Evolutionary conservation across 129 eudicot species (phyloP), one percentile per base, ranked within the genome.

Genomic region (Sambucus nigra): DNA sequence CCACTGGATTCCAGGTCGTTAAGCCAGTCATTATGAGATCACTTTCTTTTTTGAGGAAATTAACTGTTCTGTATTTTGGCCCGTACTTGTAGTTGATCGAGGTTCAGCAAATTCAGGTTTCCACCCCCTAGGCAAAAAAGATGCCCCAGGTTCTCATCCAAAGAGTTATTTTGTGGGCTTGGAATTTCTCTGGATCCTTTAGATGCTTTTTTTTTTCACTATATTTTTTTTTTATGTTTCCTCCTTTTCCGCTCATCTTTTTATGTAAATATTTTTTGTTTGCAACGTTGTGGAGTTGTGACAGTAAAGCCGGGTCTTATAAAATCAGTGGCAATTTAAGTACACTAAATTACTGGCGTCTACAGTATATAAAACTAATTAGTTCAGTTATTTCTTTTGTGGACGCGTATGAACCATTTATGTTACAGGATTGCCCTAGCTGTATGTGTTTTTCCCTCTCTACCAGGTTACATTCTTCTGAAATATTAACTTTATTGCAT

Each of bases 401-500:
- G 16, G 51, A 22, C 39, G 35, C 3, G 32, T 29, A 28, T 26
- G 12, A 39, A 16, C 12, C 61, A 35, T 49, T 2, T 55, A 20
- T 52, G 49, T 27, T 25, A 40, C 25, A 23, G 2, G 31, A 38
- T 17, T 48, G 58, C 26, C 38, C 17, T 58, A n/a, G 31, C 56
- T 29, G 16, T 35, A 28, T 42, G 10, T 47, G 21, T 16, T 12
- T 60, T 72, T 22, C 29, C n/a, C 62, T 55, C 50, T 53, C 21
- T 47, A 58, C 50, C 60, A 48, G 71, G 70, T 31, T 63, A 50
- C 47, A 14, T 61, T 59, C 38, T 51, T 51, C 32, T 58, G 38
- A 49, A 63, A 50, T 26, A 45, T 48, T 56, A 68, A 42, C 28
- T 45, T 69, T 45, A 27, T 65, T 56, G 55, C 56, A 49, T 53